Evolutionary conservation across 768 basidiomycete species (phyloP), one percentile per base, ranked within the genome.

Genomic region (Daedaleopsis sinensis): DNA sequence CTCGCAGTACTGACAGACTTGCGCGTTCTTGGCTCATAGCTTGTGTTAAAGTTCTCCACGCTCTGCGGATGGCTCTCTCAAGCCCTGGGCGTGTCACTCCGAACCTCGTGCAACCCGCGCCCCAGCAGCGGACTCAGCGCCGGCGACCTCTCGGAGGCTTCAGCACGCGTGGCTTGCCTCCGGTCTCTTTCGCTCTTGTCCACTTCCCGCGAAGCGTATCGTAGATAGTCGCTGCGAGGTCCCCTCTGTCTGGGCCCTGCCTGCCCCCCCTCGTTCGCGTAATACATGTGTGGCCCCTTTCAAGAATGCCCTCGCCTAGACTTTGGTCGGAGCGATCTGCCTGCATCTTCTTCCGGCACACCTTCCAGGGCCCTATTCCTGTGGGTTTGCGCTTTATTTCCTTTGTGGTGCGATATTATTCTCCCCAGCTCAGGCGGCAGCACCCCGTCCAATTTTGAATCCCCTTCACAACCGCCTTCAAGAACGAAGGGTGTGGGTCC

Each of bases 161-260:
- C 37, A n/a, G n/a, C n/a, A 36, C 36, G 39, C 51, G 24, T 43
- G 21, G 18, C 21, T 24, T 21, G 13, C 46, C 19, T 21, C 54
- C 60, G 60, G 60, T 52, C 55, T 61, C 59, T 56, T 55, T 56
- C 55, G 52, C 59, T 56, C 49, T 56, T 21, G 24, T 39, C 42
- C 13, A 15, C 18, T 52, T 63, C 62, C 62, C 62, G 62, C 62
- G 62, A 63, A 58, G 57, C 57, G 21, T 23, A 43, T 47, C 54
- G 24, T 42, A 16, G 35, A 46, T 38, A 47, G 57, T 15, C 37
- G 37, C 15, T 51, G 24, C 12, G 27, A 3, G 48, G 58, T 63
- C 53, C 57, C 39, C 42, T 55, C 18, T 58, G 62, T 49, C 62
- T 63, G 62, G 62, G 23, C 57, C 62, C 39, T 35, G 57, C 19